Base-by-base conservation (phyloP, 2,329 filamentous ascomycete genomes). In the Ophiostoma montium region DNA sequence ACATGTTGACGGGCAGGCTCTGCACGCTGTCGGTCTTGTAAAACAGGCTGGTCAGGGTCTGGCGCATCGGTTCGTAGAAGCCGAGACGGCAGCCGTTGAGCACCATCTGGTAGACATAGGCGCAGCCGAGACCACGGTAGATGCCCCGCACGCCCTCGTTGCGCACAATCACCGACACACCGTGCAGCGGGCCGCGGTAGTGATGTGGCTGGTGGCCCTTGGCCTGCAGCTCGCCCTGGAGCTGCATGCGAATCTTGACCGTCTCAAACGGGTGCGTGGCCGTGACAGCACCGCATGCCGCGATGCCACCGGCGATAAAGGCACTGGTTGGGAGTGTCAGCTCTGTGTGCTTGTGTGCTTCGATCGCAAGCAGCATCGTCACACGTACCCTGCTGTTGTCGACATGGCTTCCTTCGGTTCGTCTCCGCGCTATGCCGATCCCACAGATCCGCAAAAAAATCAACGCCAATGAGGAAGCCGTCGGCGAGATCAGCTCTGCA, bases 241-340 rank as follows among this genome's bases (percentile, higher is more conserved):
- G 68, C 70, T 98, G 92, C 76, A 98, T 80, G 60, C 89, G 85
- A 63, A 96, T 96, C 77, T 98, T 98, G 64, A 98, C 88, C 12
- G 90, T 96, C 69, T 98, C 92, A 70, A 96, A 96, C 50, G 89
- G 89, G 67, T 98, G 92, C 46, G 92, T 96, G 56, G 94, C 89
- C 36, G 90, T 96, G 51, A 98, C 92, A 56, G 92, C 92, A 62
- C 92, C 92, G 69, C 90, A 96, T 56, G 92, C 92, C 62, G 92
- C 92, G 62, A 98, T 85, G 63, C 92, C 92, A 63, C 92, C 92
- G 50, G 92, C 90, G 60, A 96, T 80, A 72, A 98, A 98, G 54
- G 88, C 86, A 57, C 89, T 80, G 59, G n/a, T n/a, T 12, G 12
- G 16, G 32, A 31, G 36, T 13, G 13, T 36, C 12, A 46, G 48